Conservation (phyloP, 2,329 filamentous ascomycete genomes). For the Trematosphaeria pertusa region DNA sequence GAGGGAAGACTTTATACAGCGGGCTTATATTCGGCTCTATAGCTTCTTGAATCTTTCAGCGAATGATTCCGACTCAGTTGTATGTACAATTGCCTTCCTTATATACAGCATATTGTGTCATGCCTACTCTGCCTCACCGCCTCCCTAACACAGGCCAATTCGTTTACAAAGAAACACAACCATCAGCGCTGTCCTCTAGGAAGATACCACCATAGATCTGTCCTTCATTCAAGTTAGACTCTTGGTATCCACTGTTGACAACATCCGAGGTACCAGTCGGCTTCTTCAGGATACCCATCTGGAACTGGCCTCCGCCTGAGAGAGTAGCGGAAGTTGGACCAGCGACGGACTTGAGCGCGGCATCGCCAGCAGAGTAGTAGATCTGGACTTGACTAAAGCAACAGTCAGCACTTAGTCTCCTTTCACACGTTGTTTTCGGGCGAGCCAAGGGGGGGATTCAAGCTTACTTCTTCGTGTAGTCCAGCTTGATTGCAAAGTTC, state of each 20-base stretch:
- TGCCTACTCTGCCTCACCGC: no score
- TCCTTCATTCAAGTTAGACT: constrained; percentile 44
- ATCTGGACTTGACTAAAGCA: constrained; percentile 62
- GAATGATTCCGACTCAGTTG: no score
- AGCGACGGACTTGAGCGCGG: constrained; percentile 57
- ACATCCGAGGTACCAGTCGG: constrained; percentile 54
- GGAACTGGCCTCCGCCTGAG: constrained; percentile 66
- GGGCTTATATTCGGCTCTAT: no score
- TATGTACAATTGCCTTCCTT: no score
- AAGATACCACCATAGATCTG: constrained; percentile 50
- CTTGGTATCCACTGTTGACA: constrained; percentile 47
- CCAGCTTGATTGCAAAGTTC: constrained; percentile 67
- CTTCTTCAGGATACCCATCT: constrained; percentile 70
- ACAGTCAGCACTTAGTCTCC: no score
- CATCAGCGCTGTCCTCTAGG: constrained; percentile 45
- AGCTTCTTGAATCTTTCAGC: no score
- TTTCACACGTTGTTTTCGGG: no score
- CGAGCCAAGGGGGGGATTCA: neutral
- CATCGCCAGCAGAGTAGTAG: constrained; percentile 61
- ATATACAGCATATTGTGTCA: no score
- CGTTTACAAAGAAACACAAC: constrained; percentile 45
- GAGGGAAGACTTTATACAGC: no score
- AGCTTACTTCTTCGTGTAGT: constrained; percentile 63
- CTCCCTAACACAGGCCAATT: no score
- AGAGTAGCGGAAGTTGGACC: constrained; percentile 58